Percentiles rank a stretch among this genome's conserved stretches.
These are phyloP conservation scores for Diaporthe sp. DNA, from an alignment of 2,329 filamentous ascomycete genomes.

Conservation along the genomic window DNA sequence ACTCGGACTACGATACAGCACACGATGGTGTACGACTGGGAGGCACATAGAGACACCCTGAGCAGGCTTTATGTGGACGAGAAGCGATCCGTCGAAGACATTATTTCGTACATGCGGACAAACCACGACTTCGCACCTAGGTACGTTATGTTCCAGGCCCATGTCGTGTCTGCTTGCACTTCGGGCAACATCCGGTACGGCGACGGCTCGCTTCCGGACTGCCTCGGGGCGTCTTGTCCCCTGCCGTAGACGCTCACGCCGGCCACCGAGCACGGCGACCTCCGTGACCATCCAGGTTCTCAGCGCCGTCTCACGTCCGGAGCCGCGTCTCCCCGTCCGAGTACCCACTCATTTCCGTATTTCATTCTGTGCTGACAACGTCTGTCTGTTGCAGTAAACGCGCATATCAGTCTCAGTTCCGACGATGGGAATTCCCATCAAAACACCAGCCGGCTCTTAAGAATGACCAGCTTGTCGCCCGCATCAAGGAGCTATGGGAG, in stretches of 20 bases:
- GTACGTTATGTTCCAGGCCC: slow-evolving; percentile 65
- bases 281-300: neutral
- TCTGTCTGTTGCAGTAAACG: slow-evolving; percentile 70
- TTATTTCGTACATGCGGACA: slow-evolving; percentile 78
- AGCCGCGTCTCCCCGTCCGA: neutral
- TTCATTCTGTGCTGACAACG: neutral
- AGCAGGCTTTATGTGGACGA: slow-evolving; percentile 81
- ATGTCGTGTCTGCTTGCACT: slow-evolving; percentile 29
- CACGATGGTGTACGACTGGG: slow-evolving; percentile 64
- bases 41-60: slow-evolving; percentile 57
- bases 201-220: slow-evolving; percentile 20
- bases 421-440: slow-evolving; percentile 82
- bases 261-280: slow-evolving; percentile 17
- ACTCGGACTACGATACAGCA: neutral
- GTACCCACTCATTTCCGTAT: neutral
- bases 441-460: slow-evolving; percentile 81
- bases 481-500: slow-evolving; percentile 84
- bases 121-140: slow-evolving; percentile 78
- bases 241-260: slow-evolving; percentile 24
- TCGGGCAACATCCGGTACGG: neutral
- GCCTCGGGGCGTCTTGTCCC: slow-evolving; percentile 35
- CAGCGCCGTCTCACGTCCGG: neutral
- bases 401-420: slow-evolving; percentile 82
- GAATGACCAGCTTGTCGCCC: slow-evolving; percentile 74
- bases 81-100: slow-evolving; percentile 78